Evolutionary conservation across 1,284 basidiomycete species (phyloP).

Genomic region (Vanrija sp.): DNA sequence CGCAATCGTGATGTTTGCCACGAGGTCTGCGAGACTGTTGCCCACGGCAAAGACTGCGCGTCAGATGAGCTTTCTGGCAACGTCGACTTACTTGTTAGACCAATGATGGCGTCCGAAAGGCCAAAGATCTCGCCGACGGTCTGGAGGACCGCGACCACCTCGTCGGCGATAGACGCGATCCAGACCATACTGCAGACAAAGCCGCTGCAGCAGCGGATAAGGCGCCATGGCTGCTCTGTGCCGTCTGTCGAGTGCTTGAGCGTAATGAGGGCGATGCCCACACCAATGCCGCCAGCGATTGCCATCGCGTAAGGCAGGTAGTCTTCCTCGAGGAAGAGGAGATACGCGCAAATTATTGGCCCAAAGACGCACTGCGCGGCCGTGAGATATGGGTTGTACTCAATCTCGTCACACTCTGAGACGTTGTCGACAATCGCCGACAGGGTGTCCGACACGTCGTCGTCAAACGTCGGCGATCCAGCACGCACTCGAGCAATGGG

Average conservation of each 20-base stretch:
- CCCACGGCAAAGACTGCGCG: constrained; percentile 78
- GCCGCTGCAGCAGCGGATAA: constrained; percentile 79
- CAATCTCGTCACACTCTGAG: constrained; percentile 38
- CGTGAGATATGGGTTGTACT: constrained; percentile 76
- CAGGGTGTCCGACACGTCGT: background rate
- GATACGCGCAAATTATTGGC: constrained; percentile 68
- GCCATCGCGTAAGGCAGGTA: constrained; percentile 59
- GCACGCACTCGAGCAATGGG: constrained; percentile 3
- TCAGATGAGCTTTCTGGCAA: background rate
- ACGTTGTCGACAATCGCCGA: background rate
- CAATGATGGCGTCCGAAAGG: constrained; percentile 94
- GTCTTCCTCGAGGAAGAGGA: constrained; percentile 67
- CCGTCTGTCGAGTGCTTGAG: constrained; percentile 63
- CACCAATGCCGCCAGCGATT: constrained; percentile 56
- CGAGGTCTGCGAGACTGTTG: constrained; percentile 92
- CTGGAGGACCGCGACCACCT: constrained; percentile 85
- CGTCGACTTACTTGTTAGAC: constrained; percentile 61
- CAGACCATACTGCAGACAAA: constrained; percentile 85
- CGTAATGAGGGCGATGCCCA: constrained; percentile 58
- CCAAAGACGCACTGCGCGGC: constrained; percentile 74
- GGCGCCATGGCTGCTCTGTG: constrained; percentile 58
- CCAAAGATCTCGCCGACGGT: constrained; percentile 90
- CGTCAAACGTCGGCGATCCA: background rate
- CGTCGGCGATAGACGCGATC: constrained; percentile 94
- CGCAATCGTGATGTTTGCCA: constrained; percentile 92